These are phyloP conservation scores for Lepiota subincarnata DNA, from an alignment of 768 basidiomycete genomes.

Conservation along the genomic window DNA sequence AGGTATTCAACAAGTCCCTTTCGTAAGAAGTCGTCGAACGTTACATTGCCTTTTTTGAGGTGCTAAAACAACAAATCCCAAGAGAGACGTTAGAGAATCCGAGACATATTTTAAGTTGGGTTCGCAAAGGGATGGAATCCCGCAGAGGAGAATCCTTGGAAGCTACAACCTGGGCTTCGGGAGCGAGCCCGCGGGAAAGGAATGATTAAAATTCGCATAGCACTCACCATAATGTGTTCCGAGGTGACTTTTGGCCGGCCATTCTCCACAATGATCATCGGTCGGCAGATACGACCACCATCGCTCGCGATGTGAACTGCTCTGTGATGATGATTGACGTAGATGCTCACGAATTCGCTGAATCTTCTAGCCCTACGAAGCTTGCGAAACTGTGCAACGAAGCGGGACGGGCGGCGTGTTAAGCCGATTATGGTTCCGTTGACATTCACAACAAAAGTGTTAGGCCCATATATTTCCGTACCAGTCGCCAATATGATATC, in stretches of 20 bases:
- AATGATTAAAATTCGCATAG: background rate
- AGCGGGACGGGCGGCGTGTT: slow-evolving; percentile 78
- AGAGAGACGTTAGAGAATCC: background rate
- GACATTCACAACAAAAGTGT: slow-evolving; percentile 93
- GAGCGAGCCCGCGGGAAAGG: background rate
- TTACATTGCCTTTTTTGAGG: slow-evolving; percentile 71
- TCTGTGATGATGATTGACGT: slow-evolving; percentile 92
- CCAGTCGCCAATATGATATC: slow-evolving; percentile 93
- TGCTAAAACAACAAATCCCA: slow-evolving; percentile 37
- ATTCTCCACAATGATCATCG: slow-evolving; percentile 93
- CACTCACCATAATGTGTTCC: slow-evolving; percentile 72
- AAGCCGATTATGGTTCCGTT: slow-evolving; percentile 96
- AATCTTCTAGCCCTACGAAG: slow-evolving; percentile 87
- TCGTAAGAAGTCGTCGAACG: slow-evolving; percentile 92
- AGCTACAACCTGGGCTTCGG: slow-evolving; percentile 2
- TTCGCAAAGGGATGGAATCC: slow-evolving; percentile 9
- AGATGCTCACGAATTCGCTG: slow-evolving; percentile 95
- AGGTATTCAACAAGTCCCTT: slow-evolving; percentile 96
- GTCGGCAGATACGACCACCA: slow-evolving; percentile 96
- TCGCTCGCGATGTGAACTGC: slow-evolving; percentile 96
- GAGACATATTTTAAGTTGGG: background rate
- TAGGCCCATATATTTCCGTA: slow-evolving; percentile 90
- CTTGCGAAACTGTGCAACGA: slow-evolving; percentile 88
- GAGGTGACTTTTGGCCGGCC: slow-evolving; percentile 70
- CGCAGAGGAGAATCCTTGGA: background rate